Evolutionary conservation across 805 yeast species (phyloP).

Genomic region (Metschnikowia drakensbergensis): DNA sequence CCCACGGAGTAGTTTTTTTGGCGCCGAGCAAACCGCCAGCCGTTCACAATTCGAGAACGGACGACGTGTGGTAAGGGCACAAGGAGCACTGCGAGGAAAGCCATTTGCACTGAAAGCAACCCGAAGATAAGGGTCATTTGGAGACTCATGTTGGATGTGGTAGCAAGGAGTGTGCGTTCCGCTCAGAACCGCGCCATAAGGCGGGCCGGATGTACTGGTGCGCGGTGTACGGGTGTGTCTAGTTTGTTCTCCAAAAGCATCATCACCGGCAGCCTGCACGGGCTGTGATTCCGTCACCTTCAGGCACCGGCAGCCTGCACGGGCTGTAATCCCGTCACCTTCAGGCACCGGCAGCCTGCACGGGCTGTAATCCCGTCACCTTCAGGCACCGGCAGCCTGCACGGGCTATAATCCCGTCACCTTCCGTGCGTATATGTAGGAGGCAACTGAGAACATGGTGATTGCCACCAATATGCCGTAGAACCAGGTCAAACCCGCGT

Average conservation of each 20-base stretch:
- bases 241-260: no score
- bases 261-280: no score
- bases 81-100: constrained; percentile 42
- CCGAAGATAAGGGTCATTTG: constrained; percentile 47
- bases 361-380: no score
- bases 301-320: no score
- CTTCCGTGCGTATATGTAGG: constrained; percentile 38
- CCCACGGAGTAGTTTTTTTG: constrained; percentile 45
- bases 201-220: background rate
- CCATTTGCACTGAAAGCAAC: constrained; percentile 51
- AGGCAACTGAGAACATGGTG: constrained; percentile 31
- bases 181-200: background rate
- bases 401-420: constrained; percentile 35
- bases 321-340: constrained; percentile 38
- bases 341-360: background rate
- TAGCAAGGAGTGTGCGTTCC: background rate
- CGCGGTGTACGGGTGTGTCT: no score
- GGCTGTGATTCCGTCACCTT: constrained; percentile 37
- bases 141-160: constrained; percentile 35
- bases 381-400: no score
- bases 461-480: constrained; percentile 35
- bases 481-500: constrained; percentile 40
- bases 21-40: constrained; percentile 31
- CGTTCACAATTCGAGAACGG: constrained; percentile 41
- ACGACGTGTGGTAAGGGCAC: constrained; percentile 52